Evolutionary conservation across 805 yeast genomes (phyloP).

Genomic region (Myxozyma neglecta): DNA sequence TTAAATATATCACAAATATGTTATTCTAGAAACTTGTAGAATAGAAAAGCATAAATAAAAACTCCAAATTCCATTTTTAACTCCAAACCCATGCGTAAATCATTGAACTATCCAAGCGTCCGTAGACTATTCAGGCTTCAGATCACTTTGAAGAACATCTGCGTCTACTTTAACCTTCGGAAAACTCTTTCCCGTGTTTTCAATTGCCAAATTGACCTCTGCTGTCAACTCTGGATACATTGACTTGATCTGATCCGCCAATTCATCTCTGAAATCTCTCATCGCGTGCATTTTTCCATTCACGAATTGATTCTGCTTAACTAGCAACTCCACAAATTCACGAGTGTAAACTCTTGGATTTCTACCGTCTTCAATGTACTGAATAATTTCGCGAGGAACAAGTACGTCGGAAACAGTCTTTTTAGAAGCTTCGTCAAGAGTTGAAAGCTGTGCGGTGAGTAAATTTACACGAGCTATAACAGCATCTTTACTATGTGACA

Average conservation of each 20-base stretch:
- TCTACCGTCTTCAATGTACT: slow-evolving; percentile 92
- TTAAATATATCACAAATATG: neutral
- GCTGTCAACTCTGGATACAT: slow-evolving; percentile 76
- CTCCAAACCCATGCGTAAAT: too few species aligned
- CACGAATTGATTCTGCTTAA: slow-evolving; percentile 81
- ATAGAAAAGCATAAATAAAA: neutral
- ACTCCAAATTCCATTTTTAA: neutral
- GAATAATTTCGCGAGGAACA: slow-evolving; percentile 76
- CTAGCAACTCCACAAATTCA: slow-evolving; percentile 93
- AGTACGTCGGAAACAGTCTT: slow-evolving; percentile 32
- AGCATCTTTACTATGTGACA: slow-evolving; percentile 71
- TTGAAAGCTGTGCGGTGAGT: slow-evolving; percentile 21
- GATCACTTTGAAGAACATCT: neutral
- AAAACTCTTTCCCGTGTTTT: slow-evolving; percentile 21
- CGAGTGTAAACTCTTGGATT: slow-evolving; percentile 96
- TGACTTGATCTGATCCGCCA: slow-evolving; percentile 66
- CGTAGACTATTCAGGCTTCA: neutral
- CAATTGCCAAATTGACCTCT: slow-evolving; percentile 44
- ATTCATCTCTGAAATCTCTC: slow-evolving; percentile 55
- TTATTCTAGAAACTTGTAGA: neutral
- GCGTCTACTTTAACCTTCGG: neutral
- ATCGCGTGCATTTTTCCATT: slow-evolving; percentile 76
- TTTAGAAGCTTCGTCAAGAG: slow-evolving; percentile 11
- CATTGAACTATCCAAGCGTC: neutral
- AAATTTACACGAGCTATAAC: slow-evolving; percentile 41